phyloP scores from a whole-genome alignment of 2,329 filamentous ascomycete species.

The Ophiostoma tasmaniense region DNA sequence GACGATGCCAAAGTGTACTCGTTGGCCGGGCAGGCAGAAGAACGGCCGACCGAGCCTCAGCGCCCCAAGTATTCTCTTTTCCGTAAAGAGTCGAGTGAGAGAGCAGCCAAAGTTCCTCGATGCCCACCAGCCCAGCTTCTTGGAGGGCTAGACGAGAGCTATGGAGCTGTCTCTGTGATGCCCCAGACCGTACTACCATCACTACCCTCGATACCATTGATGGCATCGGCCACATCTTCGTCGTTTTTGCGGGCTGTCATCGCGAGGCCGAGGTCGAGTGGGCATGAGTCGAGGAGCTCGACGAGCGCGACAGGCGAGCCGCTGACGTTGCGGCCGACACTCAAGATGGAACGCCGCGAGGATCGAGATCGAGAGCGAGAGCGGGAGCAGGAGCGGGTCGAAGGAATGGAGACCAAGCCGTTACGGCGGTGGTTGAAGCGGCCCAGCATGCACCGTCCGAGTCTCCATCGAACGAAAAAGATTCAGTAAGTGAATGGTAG shows the following conservation, averaged over 20 bases:
- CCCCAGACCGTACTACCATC: background rate
- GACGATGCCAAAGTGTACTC: background rate
- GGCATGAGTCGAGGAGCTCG: background rate
- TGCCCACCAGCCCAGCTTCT: conserved; percentile 1
- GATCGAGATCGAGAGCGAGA: background rate
- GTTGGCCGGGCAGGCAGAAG: background rate
- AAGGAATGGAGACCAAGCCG: background rate
- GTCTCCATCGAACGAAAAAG: conserved; percentile 3
- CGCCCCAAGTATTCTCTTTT: background rate
- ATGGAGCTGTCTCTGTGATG: background rate
- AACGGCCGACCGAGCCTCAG: background rate
- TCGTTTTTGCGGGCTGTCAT: background rate
- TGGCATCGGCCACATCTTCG: too few relatives aligned
- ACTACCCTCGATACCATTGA: background rate
- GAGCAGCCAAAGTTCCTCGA: background rate
- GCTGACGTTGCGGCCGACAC: background rate
- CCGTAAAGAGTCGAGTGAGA: background rate
- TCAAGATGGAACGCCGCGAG: conserved; percentile 19
- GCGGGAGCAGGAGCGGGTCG: background rate
- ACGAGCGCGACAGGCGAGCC: background rate
- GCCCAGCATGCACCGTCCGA: conserved; percentile 8
- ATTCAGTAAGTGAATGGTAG: background rate
- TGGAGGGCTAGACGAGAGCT: background rate
- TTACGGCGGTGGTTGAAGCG: conserved; percentile 10
- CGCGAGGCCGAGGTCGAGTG: background rate